These are phyloP conservation scores for Cardamine resedifolia DNA, from an alignment of 345 rosid genomes.

Conservation along the genomic window DNA sequence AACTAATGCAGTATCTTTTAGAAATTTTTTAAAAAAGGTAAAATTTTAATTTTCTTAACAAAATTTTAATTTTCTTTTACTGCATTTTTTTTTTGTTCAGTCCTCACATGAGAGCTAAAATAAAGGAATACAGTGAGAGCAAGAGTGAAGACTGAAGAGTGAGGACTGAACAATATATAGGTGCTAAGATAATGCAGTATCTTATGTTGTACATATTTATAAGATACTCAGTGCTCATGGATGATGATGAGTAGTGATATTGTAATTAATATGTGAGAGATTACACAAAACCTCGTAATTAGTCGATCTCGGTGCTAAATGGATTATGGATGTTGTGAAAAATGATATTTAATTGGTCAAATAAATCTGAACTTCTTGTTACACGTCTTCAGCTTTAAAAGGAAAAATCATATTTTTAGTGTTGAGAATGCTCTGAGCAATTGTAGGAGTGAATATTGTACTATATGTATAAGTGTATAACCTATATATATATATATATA, in stretches of 20 bases:
- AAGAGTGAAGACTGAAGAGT: no score
- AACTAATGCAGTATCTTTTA: no score
- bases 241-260: no score
- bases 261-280: not conserved
- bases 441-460: no score
- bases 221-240: no score
- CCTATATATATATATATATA: no score
- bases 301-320: not conserved
- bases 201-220: no score
- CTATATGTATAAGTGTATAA: no score
- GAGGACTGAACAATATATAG: no score
- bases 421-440: not conserved
- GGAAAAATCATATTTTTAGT: not conserved
- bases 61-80: no score
- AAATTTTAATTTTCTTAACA: no score
- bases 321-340: not conserved
- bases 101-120: not conserved
- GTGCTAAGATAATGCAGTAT: not conserved
- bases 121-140: not conserved
- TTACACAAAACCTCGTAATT: not conserved
- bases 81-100: not conserved
- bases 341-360: not conserved
- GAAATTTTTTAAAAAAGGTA: no score
- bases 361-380: not conserved
- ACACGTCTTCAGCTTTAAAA: not conserved